Evolutionary conservation across 1,284 basidiomycete species (phyloP), one percentile per base, ranked within the genome.

Genomic region (Chalciporus piperatoides): DNA sequence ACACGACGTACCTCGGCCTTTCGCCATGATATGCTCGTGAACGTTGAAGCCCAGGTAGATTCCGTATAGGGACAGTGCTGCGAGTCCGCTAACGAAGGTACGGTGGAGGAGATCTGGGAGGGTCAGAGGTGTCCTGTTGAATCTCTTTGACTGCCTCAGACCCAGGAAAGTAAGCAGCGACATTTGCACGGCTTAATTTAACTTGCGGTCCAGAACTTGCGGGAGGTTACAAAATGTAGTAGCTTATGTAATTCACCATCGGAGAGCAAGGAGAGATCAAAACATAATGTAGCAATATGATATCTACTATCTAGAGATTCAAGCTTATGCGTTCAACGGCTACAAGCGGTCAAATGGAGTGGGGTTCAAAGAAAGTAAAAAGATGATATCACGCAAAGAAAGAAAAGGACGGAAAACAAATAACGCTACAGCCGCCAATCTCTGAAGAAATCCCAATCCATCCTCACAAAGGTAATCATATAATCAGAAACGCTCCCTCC

Each of bases 401-500:
- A n/a, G n/a, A n/a, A 17, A 6, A 23, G 28, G 19, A 40, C 11
- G 43, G 6, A 14, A 43, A 51, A 41, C 2, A 19, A 37, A 53
- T 23, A 58, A 46, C 38, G 35, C 57, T 68, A 85, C 61, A 84
- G 30, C 44, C 78, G 75, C 86, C 86, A 88, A 41, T 85, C 83
- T 51, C 68, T 72, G 68, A 96, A 97, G 66, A 78, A 86, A 27
- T 88, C 86, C 73, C 81, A 85, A 59, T 97, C 88, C 49, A 69
- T 68, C 52, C 83, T 78, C 23, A 92, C 88, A 59, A 84, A 80
- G 6, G 74, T 68, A 41, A 97, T 74, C 92, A 98, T 95, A 61
- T 92, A 96, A 54, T 95, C 92, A 46, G 89, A 85, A 21, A 89
- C 73, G 6, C 83, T 82, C 5, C 87, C 85, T 24, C 78, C 79